These are phyloP conservation scores for Polyrhizophydium stewartii DNA, from an alignment of 371 early-diverging fungal genomes.

Conservation along the genomic window DNA sequence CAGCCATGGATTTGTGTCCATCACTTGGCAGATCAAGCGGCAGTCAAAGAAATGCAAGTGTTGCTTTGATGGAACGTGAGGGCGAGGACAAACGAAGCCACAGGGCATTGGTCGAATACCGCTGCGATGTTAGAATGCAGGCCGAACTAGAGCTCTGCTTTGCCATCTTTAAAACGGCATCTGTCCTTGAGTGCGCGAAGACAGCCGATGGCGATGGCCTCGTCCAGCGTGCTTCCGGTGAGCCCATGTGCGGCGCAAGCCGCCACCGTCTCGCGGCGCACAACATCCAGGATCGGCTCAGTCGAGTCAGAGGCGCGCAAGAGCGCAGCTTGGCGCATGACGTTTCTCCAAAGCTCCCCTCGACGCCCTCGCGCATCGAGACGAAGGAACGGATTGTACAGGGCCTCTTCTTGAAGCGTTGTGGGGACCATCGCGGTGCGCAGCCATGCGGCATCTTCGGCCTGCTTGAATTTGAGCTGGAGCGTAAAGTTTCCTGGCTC, in stretches of 20 bases:
- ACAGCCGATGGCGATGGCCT: not conserved
- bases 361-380: not conserved
- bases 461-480: not conserved
- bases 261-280: not conserved
- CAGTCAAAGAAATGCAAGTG: too few species aligned
- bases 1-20: too few species aligned
- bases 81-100: too few species aligned
- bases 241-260: not conserved
- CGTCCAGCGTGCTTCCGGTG: not conserved
- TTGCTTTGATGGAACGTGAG: too few species aligned
- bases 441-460: not conserved
- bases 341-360: not conserved
- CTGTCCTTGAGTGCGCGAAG: not conserved
- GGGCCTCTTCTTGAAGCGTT: not conserved
- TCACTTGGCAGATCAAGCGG: too few species aligned
- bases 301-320: not conserved
- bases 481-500: not conserved
- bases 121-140: too few species aligned
- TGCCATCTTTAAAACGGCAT: too few species aligned
- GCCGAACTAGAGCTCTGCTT: too few species aligned
- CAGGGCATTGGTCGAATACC: too few species aligned
- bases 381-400: not conserved
- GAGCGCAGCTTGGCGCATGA: not conserved
- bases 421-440: not conserved
- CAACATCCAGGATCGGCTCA: not conserved